A percentile compares a stretch with the other conserved stretches of the same genome.
These are phyloP conservation scores for Anethum foeniculum DNA, from an alignment of 140 eudicot species.

Conservation along the genomic window DNA sequence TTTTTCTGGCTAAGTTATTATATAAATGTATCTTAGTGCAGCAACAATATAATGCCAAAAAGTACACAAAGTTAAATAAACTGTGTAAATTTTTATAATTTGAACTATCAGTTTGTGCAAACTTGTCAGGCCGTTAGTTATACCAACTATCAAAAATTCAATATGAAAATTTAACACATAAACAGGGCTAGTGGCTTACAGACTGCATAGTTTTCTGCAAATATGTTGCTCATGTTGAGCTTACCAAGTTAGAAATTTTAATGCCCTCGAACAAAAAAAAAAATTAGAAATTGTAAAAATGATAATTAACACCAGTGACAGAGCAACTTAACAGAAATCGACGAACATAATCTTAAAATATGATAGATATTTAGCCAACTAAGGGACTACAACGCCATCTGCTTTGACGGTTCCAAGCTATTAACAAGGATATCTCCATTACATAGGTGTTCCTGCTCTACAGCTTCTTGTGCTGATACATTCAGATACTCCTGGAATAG, in stretches of 20 bases:
- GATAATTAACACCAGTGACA: slow-evolving; percentile 11
- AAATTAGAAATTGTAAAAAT: neutral
- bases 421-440: neutral
- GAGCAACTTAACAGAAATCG: neutral
- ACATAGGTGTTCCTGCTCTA: neutral
- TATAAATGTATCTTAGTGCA: neutral
- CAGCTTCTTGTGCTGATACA: neutral
- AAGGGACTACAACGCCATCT: neutral
- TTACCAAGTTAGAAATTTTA: slow-evolving; percentile 32
- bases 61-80: neutral
- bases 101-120: neutral
- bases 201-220: slow-evolving; percentile 78
- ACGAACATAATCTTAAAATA: neutral
- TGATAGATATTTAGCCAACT: neutral
- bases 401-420: neutral
- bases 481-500: neutral
- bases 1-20: neutral
- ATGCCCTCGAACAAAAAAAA: no score
- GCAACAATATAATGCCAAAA: neutral
- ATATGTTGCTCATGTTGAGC: slow-evolving; percentile 87
- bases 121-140: neutral
- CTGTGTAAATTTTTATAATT: neutral
- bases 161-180: neutral
- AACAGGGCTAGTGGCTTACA: slow-evolving; percentile 38
- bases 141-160: neutral